phyloP scores from a whole-genome alignment of 1,139 yeast species.

The Wickerhamomyces sp. region DNA sequence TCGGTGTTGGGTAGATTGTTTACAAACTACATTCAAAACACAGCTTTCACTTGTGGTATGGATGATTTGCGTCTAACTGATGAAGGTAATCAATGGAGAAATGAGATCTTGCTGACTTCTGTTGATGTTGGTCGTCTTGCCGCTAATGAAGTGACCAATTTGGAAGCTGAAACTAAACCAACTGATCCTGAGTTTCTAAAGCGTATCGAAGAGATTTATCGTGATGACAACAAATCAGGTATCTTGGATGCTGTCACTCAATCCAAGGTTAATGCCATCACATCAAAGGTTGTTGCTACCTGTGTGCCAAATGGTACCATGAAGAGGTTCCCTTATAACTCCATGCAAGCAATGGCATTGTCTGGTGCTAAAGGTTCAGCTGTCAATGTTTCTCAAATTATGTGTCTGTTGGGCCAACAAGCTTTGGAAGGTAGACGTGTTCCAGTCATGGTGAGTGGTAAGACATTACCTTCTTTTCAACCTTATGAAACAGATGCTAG shows the following conservation, averaged over 20 bases:
- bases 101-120: conserved; percentile 70
- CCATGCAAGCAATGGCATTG: conserved; percentile 98
- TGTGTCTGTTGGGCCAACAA: conserved; percentile 99
- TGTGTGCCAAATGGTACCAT: conserved; percentile 97
- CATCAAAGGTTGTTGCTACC: conserved; percentile 86
- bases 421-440: conserved; percentile 99
- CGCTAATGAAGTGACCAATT: conserved; percentile 90
- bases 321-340: conserved; percentile 91
- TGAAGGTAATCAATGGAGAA: conserved; percentile 89
- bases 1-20: conserved; percentile 91
- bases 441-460: conserved; percentile 98
- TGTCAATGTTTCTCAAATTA: conserved; percentile 97
- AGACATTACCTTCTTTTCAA: conserved; percentile 92
- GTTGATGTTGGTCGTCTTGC: conserved; percentile 84
- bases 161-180: conserved; percentile 49
- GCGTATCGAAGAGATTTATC: conserved; percentile 88
- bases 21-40: conserved; percentile 87
- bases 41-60: conserved; percentile 99
- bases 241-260: conserved; percentile 95
- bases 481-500: conserved; percentile 96
- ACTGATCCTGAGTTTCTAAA: conserved; percentile 74
- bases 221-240: conserved; percentile 91
- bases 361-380: conserved; percentile 99
- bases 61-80: conserved; percentile 90
- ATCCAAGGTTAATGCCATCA: conserved; percentile 85